A percentile compares a stretch with the other conserved stretches of the same genome.
phyloP scores from a whole-genome alignment of 2,329 filamentous ascomycete species.

The Colletotrichum cuscutae region DNA sequence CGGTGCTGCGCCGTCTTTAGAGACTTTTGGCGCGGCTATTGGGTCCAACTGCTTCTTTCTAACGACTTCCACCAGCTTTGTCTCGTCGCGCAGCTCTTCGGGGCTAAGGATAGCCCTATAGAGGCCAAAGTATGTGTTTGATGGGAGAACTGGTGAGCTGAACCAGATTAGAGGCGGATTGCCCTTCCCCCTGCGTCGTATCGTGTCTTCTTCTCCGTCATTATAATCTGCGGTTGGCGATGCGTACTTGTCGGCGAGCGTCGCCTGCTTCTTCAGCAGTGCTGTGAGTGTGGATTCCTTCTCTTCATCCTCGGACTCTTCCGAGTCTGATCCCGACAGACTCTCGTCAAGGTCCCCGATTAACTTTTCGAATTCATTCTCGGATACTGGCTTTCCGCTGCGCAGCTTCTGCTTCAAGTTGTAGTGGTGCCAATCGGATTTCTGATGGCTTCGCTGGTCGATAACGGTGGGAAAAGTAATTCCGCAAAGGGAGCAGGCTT shows the following conservation, averaged over 20 bases:
- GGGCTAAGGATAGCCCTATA: constrained; percentile 85
- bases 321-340: constrained; percentile 86
- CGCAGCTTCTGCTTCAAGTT: constrained; percentile 93
- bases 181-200: constrained; percentile 58
- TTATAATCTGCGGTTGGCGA: constrained; percentile 61
- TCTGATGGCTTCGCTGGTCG: constrained; percentile 87
- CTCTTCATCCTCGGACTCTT: constrained; percentile 75
- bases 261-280: constrained; percentile 85
- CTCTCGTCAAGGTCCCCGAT: constrained; percentile 90
- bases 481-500: constrained; percentile 83
- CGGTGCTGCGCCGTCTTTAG: constrained; percentile 62
- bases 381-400: constrained; percentile 76
- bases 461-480: constrained; percentile 76
- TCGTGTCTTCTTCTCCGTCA: constrained; percentile 47
- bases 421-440: constrained; percentile 92
- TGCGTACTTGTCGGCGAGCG: constrained; percentile 64
- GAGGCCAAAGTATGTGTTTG: constrained; percentile 83
- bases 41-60: constrained; percentile 81
- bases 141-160: constrained; percentile 76
- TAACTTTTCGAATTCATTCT: constrained; percentile 87
- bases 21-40: constrained; percentile 60
- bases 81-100: constrained; percentile 73
- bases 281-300: constrained; percentile 79
- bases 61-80: constrained; percentile 73
- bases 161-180: constrained; percentile 85